Evolutionary conservation across 2,329 filamentous ascomycete genomes (phyloP), one percentile per base, ranked within the genome.

Genomic region (Diaporthe destruens): DNA sequence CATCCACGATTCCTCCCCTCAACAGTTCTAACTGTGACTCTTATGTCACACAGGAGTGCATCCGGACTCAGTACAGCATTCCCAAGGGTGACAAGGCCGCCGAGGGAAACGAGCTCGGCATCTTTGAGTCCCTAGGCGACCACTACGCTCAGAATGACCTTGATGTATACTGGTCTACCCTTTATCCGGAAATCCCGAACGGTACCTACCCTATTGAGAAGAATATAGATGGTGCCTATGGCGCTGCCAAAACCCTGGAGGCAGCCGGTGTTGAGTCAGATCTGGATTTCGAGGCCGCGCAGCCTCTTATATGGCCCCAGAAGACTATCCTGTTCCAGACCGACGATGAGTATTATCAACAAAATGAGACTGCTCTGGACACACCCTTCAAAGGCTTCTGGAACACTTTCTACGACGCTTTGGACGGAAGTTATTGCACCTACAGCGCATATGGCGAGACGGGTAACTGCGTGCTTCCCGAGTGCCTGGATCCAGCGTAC

Each of bases 221-320:
- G 11, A 74, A 77, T 9, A 74, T 80, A 20, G 77, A 80, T 69
- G 78, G 78, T 1, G 78, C 77, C 12, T 61, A 61, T 2, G 77
- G 77, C 42, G 70, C 77, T 20, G 70, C 61, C 44, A 68, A 68
- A 11, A n/a, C 25, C 11, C 44, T 74, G 11, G 44, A 66, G 3
- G 61, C 72, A 18, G 72, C 72, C 9, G 75, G 71, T 2, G 76
- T 76, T 6, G 85, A 87, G 72, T 80, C 82, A 3, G 83, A 85
- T 53, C 82, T 89, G 16, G 87, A 88, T 76, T 86, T 88, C 71
- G 77, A 85, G 72, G 80, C 85, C 34, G 80, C 81, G 20, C 85
- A 85, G 71, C 84, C 86, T 0, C 80, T 89, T 71, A 85, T 88
- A 75, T 88, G 84, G 77, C 87, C 87, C 1, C 86, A 88, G 75